These are phyloP conservation scores for Ogataea nakhonphanomensis DNA, from an alignment of 805 yeast genomes.

Conservation along the genomic window DNA sequence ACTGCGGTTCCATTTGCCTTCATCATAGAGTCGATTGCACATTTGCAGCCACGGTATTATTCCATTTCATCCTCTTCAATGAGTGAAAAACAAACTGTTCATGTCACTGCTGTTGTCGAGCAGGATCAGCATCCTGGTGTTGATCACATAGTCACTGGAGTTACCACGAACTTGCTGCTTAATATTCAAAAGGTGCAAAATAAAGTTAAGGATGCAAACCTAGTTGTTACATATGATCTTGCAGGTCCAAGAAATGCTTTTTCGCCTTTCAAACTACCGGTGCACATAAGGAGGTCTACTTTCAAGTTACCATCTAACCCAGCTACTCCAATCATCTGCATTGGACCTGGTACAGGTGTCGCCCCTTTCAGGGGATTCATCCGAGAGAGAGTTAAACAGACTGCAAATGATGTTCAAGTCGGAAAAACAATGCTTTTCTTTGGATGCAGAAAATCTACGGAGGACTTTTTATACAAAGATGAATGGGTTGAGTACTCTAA, in stretches of 20 bases:
- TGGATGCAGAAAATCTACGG: conserved; percentile 78
- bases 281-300: conserved; percentile 91
- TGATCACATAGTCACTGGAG: conserved; percentile 64
- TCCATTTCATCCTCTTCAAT: conserved; percentile 90
- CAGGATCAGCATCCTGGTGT: conserved; percentile 38
- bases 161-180: conserved; percentile 82
- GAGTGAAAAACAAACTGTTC: conserved; percentile 69
- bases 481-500: conserved; percentile 83
- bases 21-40: conserved; percentile 74
- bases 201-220: conserved; percentile 37
- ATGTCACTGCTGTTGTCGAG: conserved; percentile 92
- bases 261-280: conserved; percentile 63
- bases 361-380: conserved; percentile 97
- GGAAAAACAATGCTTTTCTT: conserved; percentile 79
- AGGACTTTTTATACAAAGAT: conserved; percentile 81
- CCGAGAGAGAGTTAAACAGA: conserved; percentile 73
- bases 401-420: conserved; percentile 44
- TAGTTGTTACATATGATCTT: conserved; percentile 61
- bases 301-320: conserved; percentile 91
- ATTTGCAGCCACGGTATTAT: conserved; percentile 90
- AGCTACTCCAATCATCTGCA: conserved; percentile 77
- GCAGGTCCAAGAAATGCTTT: conserved; percentile 76
- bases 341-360: conserved; percentile 98
- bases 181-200: conserved; percentile 63
- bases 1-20: conserved; percentile 73